Evolutionary conservation across 2,329 filamentous ascomycete species (phyloP).

Genomic region (Apiospora hydei): DNA sequence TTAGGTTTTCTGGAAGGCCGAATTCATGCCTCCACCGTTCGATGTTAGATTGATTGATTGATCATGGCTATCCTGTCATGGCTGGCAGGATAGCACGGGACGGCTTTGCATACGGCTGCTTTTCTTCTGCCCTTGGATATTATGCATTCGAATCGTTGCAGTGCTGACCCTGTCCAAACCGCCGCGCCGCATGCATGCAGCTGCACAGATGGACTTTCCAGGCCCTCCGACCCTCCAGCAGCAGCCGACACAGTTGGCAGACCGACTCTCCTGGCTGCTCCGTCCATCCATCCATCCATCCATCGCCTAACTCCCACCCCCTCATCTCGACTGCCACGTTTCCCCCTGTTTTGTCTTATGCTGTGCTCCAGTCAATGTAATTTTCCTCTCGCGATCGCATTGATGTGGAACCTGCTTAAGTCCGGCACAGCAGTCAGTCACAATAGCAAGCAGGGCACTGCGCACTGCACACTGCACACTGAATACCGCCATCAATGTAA

Average conservation of each 20-base stretch:
- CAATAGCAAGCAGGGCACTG: neutral
- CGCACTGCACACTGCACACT: neutral
- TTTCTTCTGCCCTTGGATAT: slow-evolving; percentile 1
- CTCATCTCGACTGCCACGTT: slow-evolving; percentile 18
- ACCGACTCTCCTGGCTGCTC: neutral
- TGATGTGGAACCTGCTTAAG: slow-evolving; percentile 16
- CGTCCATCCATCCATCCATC: neutral
- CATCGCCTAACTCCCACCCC: neutral
- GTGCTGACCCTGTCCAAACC: neutral
- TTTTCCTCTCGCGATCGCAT: slow-evolving; percentile 15
- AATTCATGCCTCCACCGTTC: slow-evolving; percentile 2
- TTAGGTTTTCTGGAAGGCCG: slow-evolving; percentile 10
- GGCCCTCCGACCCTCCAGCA: neutral
- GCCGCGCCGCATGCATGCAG: slow-evolving; percentile 1
- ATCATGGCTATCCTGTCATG: neutral
- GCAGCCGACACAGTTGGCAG: neutral
- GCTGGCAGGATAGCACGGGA: slow-evolving; percentile 7
- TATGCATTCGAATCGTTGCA: neutral
- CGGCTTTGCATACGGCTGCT: neutral
- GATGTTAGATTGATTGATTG: neutral
- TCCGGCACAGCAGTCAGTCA: neutral
- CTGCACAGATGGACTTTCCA: neutral
- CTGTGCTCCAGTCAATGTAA: slow-evolving; percentile 17
- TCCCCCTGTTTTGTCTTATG: slow-evolving; percentile 20
- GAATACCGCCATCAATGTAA: neutral